Base-by-base conservation (phyloP, 2,329 filamentous ascomycete species). In the Phialophora expanda region DNA sequence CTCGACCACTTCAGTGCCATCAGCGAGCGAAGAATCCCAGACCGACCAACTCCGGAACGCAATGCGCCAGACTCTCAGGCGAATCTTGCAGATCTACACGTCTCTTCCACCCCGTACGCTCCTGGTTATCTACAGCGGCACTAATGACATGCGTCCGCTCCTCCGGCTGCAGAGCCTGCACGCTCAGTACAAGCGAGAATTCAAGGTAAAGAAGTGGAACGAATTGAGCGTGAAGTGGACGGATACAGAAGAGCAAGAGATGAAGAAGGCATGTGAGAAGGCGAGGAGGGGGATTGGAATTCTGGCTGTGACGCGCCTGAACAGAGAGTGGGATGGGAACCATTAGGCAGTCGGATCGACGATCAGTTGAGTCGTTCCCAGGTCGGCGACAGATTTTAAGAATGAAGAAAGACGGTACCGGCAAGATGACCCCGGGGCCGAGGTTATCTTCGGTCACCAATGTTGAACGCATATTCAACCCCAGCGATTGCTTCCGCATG, bases 111-210 rank as follows among this genome's bases (percentile, higher is more conserved):
- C 81, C 5, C 59, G 62, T 22, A 88, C 86, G 0, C 82, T 87
- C 9, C 82, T 89, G 62, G 80, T 89, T 30, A 83, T 89, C 32
- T 89, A 88, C 74, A 86, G 83, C 64, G 87, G 87, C n/a, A 87
- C 85, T 2, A 85, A 85, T 32, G 86, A 89, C 72, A 86, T 87
- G 26, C 78, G 85, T 32, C 83, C 86, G 62, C 79, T 87, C 51
- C 77, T 80, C 48, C 81, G 84, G 30, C 75, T 89, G 70, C 85
- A 88, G 72, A 78, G 77, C 1, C 78, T 87, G 78, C 84, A 87
- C 63, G 80, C 82, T 70, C 78, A 78, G 62, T 86, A 85, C 73
- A 83, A 83, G 62, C 79, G 82, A 61, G 87, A 89, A 72, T 88
- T 84, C 72, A 78, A 81, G 63, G 81, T 82, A 22, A 85, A 84